These are phyloP conservation scores for Apiospora kogelbergensis DNA, from an alignment of 2,329 filamentous ascomycete genomes.

Conservation along the genomic window DNA sequence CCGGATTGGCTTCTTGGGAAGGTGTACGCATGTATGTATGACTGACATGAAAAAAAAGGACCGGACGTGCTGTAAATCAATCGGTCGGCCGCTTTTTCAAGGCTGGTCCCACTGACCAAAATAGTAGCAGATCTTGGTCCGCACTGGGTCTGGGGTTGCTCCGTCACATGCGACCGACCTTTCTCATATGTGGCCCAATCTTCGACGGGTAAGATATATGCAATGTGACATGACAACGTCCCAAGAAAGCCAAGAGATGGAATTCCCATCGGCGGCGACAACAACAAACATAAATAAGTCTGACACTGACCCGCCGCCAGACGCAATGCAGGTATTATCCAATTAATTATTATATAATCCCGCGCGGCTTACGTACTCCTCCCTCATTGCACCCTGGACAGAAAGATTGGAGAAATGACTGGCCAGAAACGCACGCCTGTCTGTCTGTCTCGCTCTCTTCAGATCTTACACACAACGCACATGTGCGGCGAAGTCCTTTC, in stretches of 20 bases:
- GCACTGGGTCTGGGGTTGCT: not conserved
- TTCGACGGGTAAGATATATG: not conserved
- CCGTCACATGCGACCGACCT: not conserved
- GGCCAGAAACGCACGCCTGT: not conserved
- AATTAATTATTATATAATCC: not conserved
- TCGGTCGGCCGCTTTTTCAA: conserved; percentile 1
- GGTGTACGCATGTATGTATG: not conserved
- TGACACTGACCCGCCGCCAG: too few species aligned
- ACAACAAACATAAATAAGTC: too few species aligned
- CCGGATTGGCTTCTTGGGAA: not conserved
- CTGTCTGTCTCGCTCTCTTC: not conserved
- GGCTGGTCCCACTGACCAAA: not conserved
- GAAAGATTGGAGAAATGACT: too few species aligned
- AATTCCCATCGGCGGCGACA: too few species aligned
- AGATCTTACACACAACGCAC: not conserved
- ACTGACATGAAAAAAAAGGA: not conserved
- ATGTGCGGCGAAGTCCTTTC: not conserved
- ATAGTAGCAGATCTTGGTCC: not conserved
- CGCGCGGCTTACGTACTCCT: not conserved
- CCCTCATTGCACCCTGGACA: too few species aligned
- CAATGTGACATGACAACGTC: not conserved
- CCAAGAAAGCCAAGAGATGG: too few species aligned
- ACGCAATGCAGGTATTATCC: too few species aligned
- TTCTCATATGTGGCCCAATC: not conserved
- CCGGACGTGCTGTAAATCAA: not conserved